These are phyloP conservation scores for Psilocybe subaeruginosa DNA, from an alignment of 768 basidiomycete genomes.

Conservation along the genomic window DNA sequence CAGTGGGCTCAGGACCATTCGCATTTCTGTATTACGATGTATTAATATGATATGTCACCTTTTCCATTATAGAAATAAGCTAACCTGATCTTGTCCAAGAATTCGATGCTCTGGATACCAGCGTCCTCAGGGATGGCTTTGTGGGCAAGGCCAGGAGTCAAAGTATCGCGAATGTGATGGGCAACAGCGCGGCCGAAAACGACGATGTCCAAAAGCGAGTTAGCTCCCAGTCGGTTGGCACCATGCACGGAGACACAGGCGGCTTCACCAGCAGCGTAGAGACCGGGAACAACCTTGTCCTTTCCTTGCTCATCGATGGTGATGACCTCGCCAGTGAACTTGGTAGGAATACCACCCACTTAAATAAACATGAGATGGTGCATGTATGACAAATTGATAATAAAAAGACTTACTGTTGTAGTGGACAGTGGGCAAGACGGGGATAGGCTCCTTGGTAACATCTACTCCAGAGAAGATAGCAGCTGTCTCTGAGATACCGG, in stretches of 20 bases:
- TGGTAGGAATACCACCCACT: constrained; percentile 99
- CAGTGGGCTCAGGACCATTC: constrained; percentile 82
- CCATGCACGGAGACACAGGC: constrained; percentile 99
- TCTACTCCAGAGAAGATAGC: constrained; percentile 99
- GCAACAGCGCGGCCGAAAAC: constrained; percentile 99
- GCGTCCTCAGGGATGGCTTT: constrained; percentile 85
- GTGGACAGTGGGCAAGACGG: constrained; percentile 97
- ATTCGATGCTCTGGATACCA: constrained; percentile 82
- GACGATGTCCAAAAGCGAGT: constrained; percentile 98
- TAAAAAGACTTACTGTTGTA: constrained; percentile 82
- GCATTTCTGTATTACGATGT: constrained; percentile 53
- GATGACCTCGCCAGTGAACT: constrained; percentile 96
- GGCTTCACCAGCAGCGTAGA: constrained; percentile 98
- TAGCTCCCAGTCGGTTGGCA: constrained; percentile 98
- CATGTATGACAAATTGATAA: background rate
- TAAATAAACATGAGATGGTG: constrained; percentile 8
- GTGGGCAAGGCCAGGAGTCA: constrained; percentile 90
- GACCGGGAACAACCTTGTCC: constrained; percentile 91
- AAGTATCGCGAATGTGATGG: constrained; percentile 92
- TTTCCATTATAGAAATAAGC: constrained; percentile 6
- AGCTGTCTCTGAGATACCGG: constrained; percentile 99
- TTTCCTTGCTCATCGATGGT: constrained; percentile 88
- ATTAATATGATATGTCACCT: background rate
- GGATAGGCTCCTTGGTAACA: constrained; percentile 99
- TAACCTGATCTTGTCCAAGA: constrained; percentile 84